Base-by-base conservation (phyloP, 2,329 filamentous ascomycete species). In the Trematosphaeria pertusa region DNA sequence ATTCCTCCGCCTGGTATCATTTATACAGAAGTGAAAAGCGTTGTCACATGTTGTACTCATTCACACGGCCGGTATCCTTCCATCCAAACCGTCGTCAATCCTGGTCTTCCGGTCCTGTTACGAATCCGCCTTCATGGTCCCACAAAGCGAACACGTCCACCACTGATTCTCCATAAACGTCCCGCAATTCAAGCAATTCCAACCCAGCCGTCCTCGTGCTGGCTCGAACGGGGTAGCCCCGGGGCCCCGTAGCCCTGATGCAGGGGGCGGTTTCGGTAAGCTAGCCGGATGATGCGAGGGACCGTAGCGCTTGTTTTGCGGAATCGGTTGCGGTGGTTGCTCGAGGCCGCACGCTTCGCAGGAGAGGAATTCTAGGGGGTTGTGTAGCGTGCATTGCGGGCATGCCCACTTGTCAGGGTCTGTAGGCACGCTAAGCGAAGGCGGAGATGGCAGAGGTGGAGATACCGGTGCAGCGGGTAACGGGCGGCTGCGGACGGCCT, bases 91-190 rank as follows among this genome's bases (percentile, higher is more conserved):
- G n/a, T n/a, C n/a, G n/a, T n/a, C n/a, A n/a, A n/a, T n/a, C n/a
- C n/a, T n/a, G n/a, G n/a, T n/a, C n/a, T n/a, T n/a, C n/a, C n/a
- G n/a, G n/a, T 28, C 24, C 12, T 28, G 12, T 28, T 46, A 68
- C 3, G 65, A 70, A 15, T 69, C 64, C 5, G 58, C 39, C 50
- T 86, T 86, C 81, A 86, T 82, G 7, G 67, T 73, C 38, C 83
- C 83, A 64, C 84, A 87, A 9, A 73, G 73, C 11, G 79, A 78
- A 56, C 84, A 87, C 4, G 82, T 85, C 83, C 83, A 86, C 82
- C 83, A 87, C 56, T 82, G 71, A 15, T 75, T 77, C 64, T 86
- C 84, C 82, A 86, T 86, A 49, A 84, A 86, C 0, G 78, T 77
- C 5, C 81, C 81, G 50, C 84, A 87, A 5, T 72, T 68, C 40